A percentile compares a stretch with the other conserved stretches of the same genome.
phyloP scores from a whole-genome alignment of 2,329 filamentous ascomycete genomes.

The Colletotrichum eremochloae region DNA sequence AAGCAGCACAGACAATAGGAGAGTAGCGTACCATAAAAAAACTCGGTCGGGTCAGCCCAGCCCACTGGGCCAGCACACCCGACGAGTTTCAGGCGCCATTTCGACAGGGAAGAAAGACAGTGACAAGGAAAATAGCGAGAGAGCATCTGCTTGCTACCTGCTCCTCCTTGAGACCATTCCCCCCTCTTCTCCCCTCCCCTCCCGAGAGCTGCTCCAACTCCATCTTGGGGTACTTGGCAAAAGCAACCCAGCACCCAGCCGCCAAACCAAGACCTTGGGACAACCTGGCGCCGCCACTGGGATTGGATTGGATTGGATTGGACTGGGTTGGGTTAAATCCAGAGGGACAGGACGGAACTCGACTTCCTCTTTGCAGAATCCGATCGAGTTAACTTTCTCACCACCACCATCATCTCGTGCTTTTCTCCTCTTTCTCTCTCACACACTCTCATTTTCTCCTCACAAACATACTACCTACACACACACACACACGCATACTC shows the following conservation, averaged over 20 bases:
- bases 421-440: not conserved
- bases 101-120: constrained; percentile 32
- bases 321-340: constrained; percentile 14
- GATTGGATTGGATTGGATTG: constrained; percentile 25
- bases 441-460: not conserved
- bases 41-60: constrained; percentile 25
- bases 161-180: constrained; percentile 32
- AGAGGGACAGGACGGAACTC: constrained; percentile 13
- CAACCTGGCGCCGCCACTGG: constrained; percentile 4
- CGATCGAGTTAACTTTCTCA: constrained; percentile 38
- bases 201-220: constrained; percentile 24
- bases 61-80: constrained; percentile 29
- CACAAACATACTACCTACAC: not conserved
- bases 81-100: constrained; percentile 37
- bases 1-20: constrained; percentile 26
- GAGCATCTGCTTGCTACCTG: constrained; percentile 25
- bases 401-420: constrained; percentile 22
- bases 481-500: not conserved
- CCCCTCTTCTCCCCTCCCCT: not conserved
- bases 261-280: constrained; percentile 36
- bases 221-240: constrained; percentile 41
- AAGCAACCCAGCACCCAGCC: constrained; percentile 27
- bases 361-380: constrained; percentile 36
- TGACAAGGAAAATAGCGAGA: constrained; percentile 22
- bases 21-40: too few species aligned